These are phyloP conservation scores for Erodium trifolium DNA, from an alignment of 441 rosid species.

Conservation along the genomic window DNA sequence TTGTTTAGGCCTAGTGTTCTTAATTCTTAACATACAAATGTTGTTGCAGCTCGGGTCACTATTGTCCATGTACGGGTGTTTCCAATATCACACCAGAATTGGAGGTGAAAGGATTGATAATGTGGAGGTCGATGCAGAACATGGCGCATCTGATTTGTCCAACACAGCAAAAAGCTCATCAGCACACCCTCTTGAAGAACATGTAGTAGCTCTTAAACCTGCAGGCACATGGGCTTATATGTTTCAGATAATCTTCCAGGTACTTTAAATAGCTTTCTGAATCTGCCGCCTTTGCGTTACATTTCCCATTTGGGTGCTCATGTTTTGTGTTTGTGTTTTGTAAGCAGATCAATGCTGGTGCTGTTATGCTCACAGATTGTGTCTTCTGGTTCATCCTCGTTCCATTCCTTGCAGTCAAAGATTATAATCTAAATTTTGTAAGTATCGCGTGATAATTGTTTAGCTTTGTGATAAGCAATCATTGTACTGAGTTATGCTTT, in stretches of 20 bases:
- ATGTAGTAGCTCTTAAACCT: conserved; percentile 33
- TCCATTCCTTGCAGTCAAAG: conserved; percentile 79
- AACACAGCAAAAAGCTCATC: conserved; percentile 28
- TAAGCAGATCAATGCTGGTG: conserved; percentile 83
- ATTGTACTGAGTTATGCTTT: background rate
- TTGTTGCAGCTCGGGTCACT: conserved; percentile 57
- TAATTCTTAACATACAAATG: background rate
- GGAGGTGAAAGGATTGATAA: conserved; percentile 62
- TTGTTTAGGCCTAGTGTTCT: background rate
- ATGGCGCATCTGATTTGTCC: conserved; percentile 27
- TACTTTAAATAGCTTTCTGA: conserved; percentile 13
- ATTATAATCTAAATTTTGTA: conserved; percentile 62
- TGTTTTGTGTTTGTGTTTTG: background rate
- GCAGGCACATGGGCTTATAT: conserved; percentile 40
- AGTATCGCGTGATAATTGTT: conserved; percentile 23
- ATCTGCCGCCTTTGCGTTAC: background rate
- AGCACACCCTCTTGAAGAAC: conserved; percentile 17
- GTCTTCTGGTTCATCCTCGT: conserved; percentile 91
- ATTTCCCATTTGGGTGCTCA: background rate
- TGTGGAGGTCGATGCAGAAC: conserved; percentile 32
- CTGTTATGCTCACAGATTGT: conserved; percentile 85
- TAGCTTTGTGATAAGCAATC: background rate
- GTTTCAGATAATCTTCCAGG: conserved; percentile 91
- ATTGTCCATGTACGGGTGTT: conserved; percentile 75
- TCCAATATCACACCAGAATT: conserved; percentile 47